Evolutionary conservation across 1,284 basidiomycete genomes (phyloP), one percentile per base, ranked within the genome.

Genomic region (Fomes fomentarius): DNA sequence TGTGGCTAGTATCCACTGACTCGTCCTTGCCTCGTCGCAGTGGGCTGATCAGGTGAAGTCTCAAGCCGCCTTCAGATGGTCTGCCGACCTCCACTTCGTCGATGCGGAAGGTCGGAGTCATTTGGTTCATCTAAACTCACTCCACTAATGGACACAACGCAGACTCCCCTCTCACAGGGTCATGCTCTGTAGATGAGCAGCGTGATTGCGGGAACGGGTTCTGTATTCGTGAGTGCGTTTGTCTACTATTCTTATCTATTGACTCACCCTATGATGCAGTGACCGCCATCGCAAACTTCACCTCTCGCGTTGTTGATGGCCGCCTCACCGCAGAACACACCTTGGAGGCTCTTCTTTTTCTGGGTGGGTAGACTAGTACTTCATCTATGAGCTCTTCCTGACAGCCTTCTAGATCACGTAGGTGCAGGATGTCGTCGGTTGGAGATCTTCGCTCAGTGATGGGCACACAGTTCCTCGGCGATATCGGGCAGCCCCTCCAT

Each of bases 261-360:
- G n/a, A n/a, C n/a, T n/a, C 14, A n/a, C 14, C 8, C 19, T 17
- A 8, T 11, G 14, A 15, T 6, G 1, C 30, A 55, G 48, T 55
- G 28, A 34, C 35, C 37, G 80, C 80, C 10, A 81, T 82, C 54
- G 77, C 80, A 4, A 83, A 83, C 66, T 83, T 81, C 61, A 84
- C 81, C 0, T 69, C 66, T 21, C 76, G 80, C 19, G 73, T 82
- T 6, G 69, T 74, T 14, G 67, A 79, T 40, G 72, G 72, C 3
- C 67, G 65, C 3, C 69, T 82, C 12, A 70, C 69, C 35, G 69
- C 69, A 5, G 65, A 68, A 7, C 78, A 82, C 57, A 66, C 70
- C 1, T 74, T 78, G 61, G 77, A 83, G 59, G 80, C 80, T 12
- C 66, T 83, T 35, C 76, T 78, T 57, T 84, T 83, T 61, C 61